phyloP scores from a whole-genome alignment of 2,329 filamentous ascomycete genomes.

The Paecilomyces variotii region DNA sequence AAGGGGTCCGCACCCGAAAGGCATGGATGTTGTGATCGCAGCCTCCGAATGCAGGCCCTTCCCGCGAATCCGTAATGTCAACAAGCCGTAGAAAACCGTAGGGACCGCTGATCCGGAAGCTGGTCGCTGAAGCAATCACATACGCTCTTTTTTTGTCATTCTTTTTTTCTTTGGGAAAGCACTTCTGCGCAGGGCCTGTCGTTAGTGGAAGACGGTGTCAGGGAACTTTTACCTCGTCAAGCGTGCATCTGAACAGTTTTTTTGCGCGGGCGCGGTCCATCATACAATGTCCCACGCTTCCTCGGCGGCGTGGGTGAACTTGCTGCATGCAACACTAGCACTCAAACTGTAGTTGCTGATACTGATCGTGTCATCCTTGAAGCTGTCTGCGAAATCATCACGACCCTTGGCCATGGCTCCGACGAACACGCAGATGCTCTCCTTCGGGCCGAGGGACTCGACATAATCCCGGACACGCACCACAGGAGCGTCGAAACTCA shows the following conservation, averaged over 20 bases:
- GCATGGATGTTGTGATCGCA: slow-evolving; percentile 67
- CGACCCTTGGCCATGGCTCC: slow-evolving; percentile 97
- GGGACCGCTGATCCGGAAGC: neutral
- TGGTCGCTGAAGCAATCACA: neutral
- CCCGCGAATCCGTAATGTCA: slow-evolving; percentile 15
- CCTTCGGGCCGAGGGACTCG: slow-evolving; percentile 64
- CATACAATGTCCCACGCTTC: slow-evolving; percentile 93
- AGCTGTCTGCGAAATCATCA: slow-evolving; percentile 89
- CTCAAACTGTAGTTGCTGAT: slow-evolving; percentile 98
- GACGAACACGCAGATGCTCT: slow-evolving; percentile 96
- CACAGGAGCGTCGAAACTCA: slow-evolving; percentile 86
- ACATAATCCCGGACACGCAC: slow-evolving; percentile 87
- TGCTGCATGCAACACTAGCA: slow-evolving; percentile 97
- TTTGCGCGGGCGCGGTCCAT: slow-evolving; percentile 15
- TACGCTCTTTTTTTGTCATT: neutral
- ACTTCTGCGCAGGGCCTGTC: neutral
- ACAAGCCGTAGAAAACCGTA: slow-evolving; percentile 1
- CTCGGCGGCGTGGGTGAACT: slow-evolving; percentile 97
- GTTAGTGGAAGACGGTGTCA: slow-evolving; percentile 12
- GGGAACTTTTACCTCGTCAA: slow-evolving; percentile 22
- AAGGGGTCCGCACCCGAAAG: slow-evolving; percentile 33
- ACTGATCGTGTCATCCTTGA: slow-evolving; percentile 93
- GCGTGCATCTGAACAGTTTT: slow-evolving; percentile 1
- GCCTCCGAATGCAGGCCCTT: slow-evolving; percentile 27
- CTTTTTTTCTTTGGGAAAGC: neutral